A percentile compares a stretch with the other conserved stretches of the same genome.
Evolutionary conservation across 805 yeast species (phyloP).

Genomic region (Candida nonsorbophila): DNA sequence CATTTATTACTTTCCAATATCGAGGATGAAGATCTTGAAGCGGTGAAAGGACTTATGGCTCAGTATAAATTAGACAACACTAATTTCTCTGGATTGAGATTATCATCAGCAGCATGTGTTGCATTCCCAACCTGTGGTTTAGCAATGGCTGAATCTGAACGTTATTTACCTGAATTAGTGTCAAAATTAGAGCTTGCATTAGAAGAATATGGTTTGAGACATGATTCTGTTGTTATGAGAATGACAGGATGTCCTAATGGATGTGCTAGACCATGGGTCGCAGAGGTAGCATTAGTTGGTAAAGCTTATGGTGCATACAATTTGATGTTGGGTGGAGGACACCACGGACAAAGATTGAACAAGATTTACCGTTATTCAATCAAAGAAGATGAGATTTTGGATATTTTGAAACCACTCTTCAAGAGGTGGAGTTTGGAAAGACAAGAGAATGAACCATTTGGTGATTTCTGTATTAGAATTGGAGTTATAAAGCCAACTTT

Average conservation of each 20-base stretch:
- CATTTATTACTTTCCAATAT: slow-evolving; percentile 76
- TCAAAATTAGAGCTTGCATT: slow-evolving; percentile 78
- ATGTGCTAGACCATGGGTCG: slow-evolving; percentile 97
- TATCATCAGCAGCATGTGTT: slow-evolving; percentile 94
- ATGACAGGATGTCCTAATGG: slow-evolving; percentile 99
- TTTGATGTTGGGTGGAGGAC: slow-evolving; percentile 93
- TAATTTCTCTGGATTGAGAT: slow-evolving; percentile 74
- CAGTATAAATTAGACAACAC: slow-evolving; percentile 81
- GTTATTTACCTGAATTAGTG: slow-evolving; percentile 80
- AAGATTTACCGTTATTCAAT: slow-evolving; percentile 84
- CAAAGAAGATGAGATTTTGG: slow-evolving; percentile 83
- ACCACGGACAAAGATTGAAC: slow-evolving; percentile 87
- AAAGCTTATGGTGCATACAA: slow-evolving; percentile 92
- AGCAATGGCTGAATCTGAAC: slow-evolving; percentile 98
- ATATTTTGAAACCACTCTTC: slow-evolving; percentile 75
- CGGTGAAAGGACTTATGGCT: slow-evolving; percentile 58
- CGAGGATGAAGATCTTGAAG: slow-evolving; percentile 59
- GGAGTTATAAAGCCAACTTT: slow-evolving; percentile 86
- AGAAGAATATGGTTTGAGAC: slow-evolving; percentile 89
- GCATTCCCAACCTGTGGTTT: slow-evolving; percentile 98
- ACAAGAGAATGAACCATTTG: slow-evolving; percentile 87
- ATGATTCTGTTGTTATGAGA: slow-evolving; percentile 92
- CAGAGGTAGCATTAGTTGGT: slow-evolving; percentile 93
- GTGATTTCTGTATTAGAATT: slow-evolving; percentile 83
- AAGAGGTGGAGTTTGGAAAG: slow-evolving; percentile 94